phyloP scores from a whole-genome alignment of 2,329 filamentous ascomycete species.

The Alternaria conjuncta region DNA sequence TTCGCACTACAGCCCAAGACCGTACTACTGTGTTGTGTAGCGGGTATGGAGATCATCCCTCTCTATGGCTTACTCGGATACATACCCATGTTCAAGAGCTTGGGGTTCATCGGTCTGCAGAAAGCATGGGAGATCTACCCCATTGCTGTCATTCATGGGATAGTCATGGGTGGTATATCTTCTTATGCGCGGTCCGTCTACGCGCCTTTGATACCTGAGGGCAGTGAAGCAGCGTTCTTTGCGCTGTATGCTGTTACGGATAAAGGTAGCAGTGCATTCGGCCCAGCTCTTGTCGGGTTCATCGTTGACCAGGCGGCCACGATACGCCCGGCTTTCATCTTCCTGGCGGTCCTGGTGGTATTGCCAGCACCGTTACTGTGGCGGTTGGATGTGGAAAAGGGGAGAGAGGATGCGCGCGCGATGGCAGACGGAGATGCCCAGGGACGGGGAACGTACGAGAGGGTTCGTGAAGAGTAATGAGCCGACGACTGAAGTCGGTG shows the following conservation, averaged over 20 bases:
- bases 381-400: conserved; percentile 74
- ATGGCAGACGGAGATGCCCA: conserved; percentile 29
- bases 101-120: conserved; percentile 81
- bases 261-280: conserved; percentile 90
- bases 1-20: conserved; percentile 75
- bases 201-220: conserved; percentile 87
- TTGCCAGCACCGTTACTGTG: conserved; percentile 81
- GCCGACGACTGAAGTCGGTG: background rate
- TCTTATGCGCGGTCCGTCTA: conserved; percentile 90
- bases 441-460: conserved; percentile 25
- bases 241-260: conserved; percentile 95
- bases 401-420: conserved; percentile 43
- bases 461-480: conserved; percentile 21
- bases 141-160: conserved; percentile 81
- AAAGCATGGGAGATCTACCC: conserved; percentile 93
- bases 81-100: conserved; percentile 73
- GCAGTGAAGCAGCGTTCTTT: conserved; percentile 91
- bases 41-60: conserved; percentile 86
- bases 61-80: conserved; percentile 87
- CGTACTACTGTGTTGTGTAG: conserved; percentile 84
- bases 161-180: conserved; percentile 86
- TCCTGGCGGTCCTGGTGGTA: conserved; percentile 78
- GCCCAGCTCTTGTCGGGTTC: conserved; percentile 84
- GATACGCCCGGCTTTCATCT: conserved; percentile 73
- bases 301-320: conserved; percentile 73